Conservation (phyloP, 331 rosid species). For the Malus hybrid region DNA sequence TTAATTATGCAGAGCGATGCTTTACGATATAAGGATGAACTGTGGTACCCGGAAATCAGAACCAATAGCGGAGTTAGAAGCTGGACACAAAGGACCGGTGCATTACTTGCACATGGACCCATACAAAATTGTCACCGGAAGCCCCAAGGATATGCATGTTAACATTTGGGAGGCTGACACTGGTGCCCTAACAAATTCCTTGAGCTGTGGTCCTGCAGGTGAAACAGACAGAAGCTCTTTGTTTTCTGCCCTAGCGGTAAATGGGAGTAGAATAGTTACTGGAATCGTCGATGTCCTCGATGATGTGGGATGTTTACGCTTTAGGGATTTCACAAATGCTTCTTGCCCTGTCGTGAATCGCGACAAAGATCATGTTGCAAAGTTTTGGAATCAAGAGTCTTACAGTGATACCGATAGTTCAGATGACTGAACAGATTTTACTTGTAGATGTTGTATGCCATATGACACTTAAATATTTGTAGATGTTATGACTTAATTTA, state of each 20-base stretch:
- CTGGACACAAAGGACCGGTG: conserved; percentile 57
- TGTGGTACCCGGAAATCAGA: conserved; percentile 26
- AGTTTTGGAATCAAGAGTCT: conserved; percentile 50
- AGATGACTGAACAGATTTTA: background rate
- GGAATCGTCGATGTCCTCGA: conserved; percentile 29
- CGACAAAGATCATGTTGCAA: conserved; percentile 27
- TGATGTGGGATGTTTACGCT: conserved; percentile 18
- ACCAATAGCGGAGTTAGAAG: conserved; percentile 58
- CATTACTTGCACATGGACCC: conserved; percentile 53
- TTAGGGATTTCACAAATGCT: conserved; percentile 46
- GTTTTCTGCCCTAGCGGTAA: conserved; percentile 55
- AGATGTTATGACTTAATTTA: too few species aligned
- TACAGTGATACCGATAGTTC: conserved; percentile 10
- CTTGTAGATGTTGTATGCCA: background rate
- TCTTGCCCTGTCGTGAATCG: conserved; percentile 18
- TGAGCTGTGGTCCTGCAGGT: conserved; percentile 18
- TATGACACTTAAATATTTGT: too few species aligned
- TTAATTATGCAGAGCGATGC: conserved; percentile 60
- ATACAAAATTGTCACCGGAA: conserved; percentile 69
- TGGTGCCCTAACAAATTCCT: conserved; percentile 41
- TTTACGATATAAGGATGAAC: conserved; percentile 76
- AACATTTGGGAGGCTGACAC: conserved; percentile 61
- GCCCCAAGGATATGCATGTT: conserved; percentile 20
- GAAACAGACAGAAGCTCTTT: conserved; percentile 2
- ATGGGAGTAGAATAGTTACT: conserved; percentile 45